Evolutionary conservation across 176 grass and related monocot species (phyloP).

Genomic region (Paspalum vaginatum): DNA sequence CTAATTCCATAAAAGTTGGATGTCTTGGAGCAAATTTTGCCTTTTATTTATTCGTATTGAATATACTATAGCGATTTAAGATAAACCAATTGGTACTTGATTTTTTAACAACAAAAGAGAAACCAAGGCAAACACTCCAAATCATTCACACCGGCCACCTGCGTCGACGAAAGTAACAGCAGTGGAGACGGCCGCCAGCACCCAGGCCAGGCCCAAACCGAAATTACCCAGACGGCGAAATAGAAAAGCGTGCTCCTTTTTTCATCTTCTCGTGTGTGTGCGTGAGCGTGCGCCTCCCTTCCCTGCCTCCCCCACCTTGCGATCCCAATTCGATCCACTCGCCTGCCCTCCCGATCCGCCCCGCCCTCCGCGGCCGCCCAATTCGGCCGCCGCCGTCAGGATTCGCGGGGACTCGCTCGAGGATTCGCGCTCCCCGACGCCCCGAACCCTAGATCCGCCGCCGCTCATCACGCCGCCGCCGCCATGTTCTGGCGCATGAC

Average conservation of each 20-base stretch:
- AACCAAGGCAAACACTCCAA: neutral
- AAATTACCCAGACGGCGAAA: constrained; percentile 35
- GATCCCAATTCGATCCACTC: constrained; percentile 60
- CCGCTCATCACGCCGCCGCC: constrained; percentile 15
- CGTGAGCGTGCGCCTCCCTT: constrained; percentile 23
- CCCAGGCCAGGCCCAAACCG: constrained; percentile 28
- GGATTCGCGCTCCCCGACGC: constrained; percentile 28
- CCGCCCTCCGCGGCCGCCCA: constrained; percentile 13
- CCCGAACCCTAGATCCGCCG: constrained; percentile 59
- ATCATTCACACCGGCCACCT: constrained; percentile 22
- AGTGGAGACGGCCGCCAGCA: neutral
- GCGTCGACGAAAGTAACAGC: constrained; percentile 40
- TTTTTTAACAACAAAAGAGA: neutral
- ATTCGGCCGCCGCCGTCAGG: constrained; percentile 26
- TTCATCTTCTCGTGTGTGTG: constrained; percentile 47
- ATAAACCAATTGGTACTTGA: neutral
- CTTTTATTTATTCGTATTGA: too few species aligned
- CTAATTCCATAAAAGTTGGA: too few species aligned
- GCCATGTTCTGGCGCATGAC: constrained; percentile 70
- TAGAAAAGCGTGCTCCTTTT: constrained; percentile 57
- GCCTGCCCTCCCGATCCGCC: constrained; percentile 44
- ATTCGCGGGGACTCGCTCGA: constrained; percentile 34
- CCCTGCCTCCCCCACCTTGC: neutral
- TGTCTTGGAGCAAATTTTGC: too few species aligned
- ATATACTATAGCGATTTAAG: neutral